Conservation (phyloP, 2,329 filamentous ascomycete genomes). For the Pyrenophora graminea region DNA sequence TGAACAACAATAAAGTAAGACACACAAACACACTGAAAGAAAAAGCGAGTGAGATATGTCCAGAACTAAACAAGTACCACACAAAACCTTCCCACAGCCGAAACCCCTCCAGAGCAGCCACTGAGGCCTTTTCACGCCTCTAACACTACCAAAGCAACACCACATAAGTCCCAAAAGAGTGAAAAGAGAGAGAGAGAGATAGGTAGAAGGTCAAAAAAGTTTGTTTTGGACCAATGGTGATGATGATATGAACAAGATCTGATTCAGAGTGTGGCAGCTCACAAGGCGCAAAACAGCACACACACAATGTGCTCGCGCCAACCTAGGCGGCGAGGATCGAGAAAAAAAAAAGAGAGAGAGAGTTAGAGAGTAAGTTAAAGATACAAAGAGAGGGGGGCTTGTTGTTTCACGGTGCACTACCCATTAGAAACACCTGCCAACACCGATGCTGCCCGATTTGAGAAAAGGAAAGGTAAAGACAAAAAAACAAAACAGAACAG, state of each 20-base stretch:
- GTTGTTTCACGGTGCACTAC: conserved; percentile 41
- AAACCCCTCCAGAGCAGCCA: too few species aligned
- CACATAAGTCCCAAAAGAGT: not conserved
- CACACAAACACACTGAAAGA: not conserved
- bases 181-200: too few species aligned
- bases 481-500: not conserved
- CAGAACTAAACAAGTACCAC: too few species aligned
- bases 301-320: too few species aligned
- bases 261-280: too few species aligned
- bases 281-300: too few species aligned
- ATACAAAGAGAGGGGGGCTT: not conserved
- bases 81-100: too few species aligned
- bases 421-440: conserved; percentile 42
- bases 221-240: not conserved
- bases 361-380: not conserved
- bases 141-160: not conserved
- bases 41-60: not conserved
- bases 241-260: conserved; percentile 4
- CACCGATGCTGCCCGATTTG: conserved; percentile 34
- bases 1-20: not conserved
- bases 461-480: not conserved
- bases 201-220: too few species aligned
- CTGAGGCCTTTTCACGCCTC: too few species aligned
- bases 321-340: not conserved
- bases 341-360: not conserved